Percentiles rank a stretch among this genome's conserved stretches.
Conservation (phyloP, 768 basidiomycete species). For the Boletus subcaerulescens region DNA sequence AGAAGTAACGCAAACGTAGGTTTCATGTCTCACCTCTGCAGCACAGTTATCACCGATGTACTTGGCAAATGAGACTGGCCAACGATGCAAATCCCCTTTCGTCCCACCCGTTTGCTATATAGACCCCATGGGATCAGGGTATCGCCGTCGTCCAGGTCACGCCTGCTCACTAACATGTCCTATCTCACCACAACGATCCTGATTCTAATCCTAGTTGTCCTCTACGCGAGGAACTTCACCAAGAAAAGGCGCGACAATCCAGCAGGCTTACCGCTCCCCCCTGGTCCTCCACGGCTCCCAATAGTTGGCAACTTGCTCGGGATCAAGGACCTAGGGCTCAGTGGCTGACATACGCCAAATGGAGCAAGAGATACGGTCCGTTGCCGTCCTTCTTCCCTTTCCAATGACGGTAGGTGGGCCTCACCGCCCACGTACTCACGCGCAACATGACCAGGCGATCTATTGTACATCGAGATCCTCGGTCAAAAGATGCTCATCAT, state of each 20-base stretch:
- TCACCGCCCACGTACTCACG: neutral
- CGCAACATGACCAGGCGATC: constrained; percentile 15
- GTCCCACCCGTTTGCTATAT: constrained; percentile 1
- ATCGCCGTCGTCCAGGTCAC: neutral
- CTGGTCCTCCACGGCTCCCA: constrained; percentile 41
- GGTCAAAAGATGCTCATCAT: constrained; percentile 21
- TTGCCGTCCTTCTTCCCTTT: neutral
- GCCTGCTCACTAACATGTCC: neutral
- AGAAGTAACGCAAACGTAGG: neutral
- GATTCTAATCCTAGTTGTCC: neutral
- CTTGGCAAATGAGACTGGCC: constrained; percentile 11
- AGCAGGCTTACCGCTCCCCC: constrained; percentile 32
- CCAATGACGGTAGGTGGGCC: neutral
- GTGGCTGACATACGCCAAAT: constrained; percentile 41
- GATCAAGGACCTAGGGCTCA: constrained; percentile 35
- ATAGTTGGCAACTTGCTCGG: constrained; percentile 44
- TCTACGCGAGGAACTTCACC: constrained; percentile 2
- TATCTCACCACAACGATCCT: constrained; percentile 4
- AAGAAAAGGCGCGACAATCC: constrained; percentile 13
- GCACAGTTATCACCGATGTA: neutral
- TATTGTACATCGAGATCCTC: constrained; percentile 27
- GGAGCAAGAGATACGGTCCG: constrained; percentile 42
- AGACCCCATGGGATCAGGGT: neutral
- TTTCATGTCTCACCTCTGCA: constrained; percentile 8
- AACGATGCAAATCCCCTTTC: neutral